Percentiles rank a stretch among this genome's conserved stretches.
Evolutionary conservation across 805 yeast species (phyloP).

Genomic region (Clavispora carvajalis): DNA sequence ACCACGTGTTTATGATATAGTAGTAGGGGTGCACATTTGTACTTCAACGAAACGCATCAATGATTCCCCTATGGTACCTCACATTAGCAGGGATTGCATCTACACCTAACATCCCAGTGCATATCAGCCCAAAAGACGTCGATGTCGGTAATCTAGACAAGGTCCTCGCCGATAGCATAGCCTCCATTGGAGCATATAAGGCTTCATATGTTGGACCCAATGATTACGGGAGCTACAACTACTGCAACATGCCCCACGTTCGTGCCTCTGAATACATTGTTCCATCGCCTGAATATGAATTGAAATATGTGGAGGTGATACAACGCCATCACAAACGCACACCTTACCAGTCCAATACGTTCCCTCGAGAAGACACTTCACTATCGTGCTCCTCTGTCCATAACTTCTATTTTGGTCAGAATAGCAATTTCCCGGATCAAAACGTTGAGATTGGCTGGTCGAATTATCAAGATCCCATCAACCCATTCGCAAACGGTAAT

Average conservation of each 20-base stretch:
- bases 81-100: not conserved
- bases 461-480: not conserved
- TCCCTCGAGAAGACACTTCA: slow-evolving; percentile 1
- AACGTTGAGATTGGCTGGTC: not conserved
- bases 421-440: not conserved
- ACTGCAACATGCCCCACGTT: slow-evolving; percentile 4
- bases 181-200: not conserved
- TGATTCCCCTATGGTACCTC: not conserved
- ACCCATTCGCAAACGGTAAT: not conserved
- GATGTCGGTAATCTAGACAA: not conserved
- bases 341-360: slow-evolving; percentile 1
- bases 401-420: not conserved
- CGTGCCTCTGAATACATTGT: not conserved
- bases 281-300: not conserved
- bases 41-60: too few species aligned
- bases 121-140: not conserved
- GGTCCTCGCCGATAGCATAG: not conserved
- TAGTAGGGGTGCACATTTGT: too few species aligned
- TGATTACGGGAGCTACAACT: slow-evolving; percentile 1
- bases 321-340: slow-evolving; percentile 3
- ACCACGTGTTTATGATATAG: not conserved
- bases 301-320: slow-evolving; percentile 3
- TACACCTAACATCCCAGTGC: not conserved
- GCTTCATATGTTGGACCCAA: not conserved
- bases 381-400: not conserved